These are phyloP conservation scores for Boletellus deceptivus DNA, from an alignment of 1,284 basidiomycete genomes.

Conservation along the genomic window DNA sequence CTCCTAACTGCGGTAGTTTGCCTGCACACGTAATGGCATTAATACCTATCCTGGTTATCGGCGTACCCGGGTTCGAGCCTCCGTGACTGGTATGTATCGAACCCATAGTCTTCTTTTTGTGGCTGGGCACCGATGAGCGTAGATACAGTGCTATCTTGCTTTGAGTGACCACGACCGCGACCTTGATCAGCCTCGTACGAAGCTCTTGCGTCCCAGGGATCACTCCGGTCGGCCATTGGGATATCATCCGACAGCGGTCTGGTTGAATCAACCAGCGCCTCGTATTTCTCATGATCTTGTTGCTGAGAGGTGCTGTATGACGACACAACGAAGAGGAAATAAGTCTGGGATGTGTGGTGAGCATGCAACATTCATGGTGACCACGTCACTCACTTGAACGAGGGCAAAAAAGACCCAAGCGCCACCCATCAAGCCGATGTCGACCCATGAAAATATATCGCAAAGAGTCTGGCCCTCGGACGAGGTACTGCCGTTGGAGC, in stretches of 20 bases:
- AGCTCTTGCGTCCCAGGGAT: conserved; percentile 72
- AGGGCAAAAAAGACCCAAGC: conserved; percentile 77
- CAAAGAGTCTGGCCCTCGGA: conserved; percentile 71
- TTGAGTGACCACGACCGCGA: conserved; percentile 43
- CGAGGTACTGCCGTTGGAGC: conserved; percentile 35
- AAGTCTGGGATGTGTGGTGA: conserved; percentile 45
- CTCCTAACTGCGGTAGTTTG: conserved; percentile 44
- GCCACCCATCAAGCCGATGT: conserved; percentile 87
- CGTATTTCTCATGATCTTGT: conserved; percentile 78
- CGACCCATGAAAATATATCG: conserved; percentile 86
- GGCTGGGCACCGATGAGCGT: conserved; percentile 52
- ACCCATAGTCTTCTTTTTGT: conserved; percentile 42
- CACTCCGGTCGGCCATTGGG: conserved; percentile 60
- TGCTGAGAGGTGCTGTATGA: conserved; percentile 76
- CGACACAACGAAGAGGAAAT: conserved; percentile 67
- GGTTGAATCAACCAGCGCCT: conserved; percentile 68
- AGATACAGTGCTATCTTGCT: conserved; percentile 52
- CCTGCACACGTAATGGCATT: conserved; percentile 4
- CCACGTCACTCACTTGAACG: conserved; percentile 55
- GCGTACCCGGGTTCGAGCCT: conserved; percentile 1
- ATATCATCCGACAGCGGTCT: conserved; percentile 63
- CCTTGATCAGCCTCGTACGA: conserved; percentile 46
- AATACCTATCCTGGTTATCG: conserved; percentile 45
- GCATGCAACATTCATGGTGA: background rate
- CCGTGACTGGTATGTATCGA: conserved; percentile 19